These are phyloP conservation scores for Annulohypoxylon moriforme DNA, from an alignment of 495 filamentous ascomycete genomes.

Conservation along the genomic window DNA sequence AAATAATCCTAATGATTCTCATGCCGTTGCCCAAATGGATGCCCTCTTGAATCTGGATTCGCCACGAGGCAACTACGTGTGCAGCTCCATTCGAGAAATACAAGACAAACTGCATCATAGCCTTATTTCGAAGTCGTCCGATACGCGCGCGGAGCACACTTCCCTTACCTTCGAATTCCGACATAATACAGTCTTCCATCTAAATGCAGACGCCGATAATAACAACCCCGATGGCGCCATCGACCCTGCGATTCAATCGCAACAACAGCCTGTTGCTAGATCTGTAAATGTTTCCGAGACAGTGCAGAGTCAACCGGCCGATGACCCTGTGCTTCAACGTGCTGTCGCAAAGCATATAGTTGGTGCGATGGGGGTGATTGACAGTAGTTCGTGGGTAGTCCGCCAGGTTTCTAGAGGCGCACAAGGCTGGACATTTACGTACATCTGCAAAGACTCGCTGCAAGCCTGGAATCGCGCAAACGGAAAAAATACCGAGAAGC, in stretches of 20 bases:
- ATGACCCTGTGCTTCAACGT: slow-evolving; percentile 57
- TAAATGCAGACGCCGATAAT: slow-evolving; percentile 51
- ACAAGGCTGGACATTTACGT: slow-evolving; percentile 61
- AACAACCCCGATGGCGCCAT: slow-evolving; percentile 42
- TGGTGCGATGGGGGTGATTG: slow-evolving; percentile 49
- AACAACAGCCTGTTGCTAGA: slow-evolving; percentile 34
- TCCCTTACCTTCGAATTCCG: slow-evolving; percentile 54
- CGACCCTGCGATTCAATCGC: slow-evolving; percentile 42
- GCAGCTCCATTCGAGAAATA: slow-evolving; percentile 55
- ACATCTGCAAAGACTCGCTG: slow-evolving; percentile 61
- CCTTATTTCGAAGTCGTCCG: slow-evolving; percentile 50
- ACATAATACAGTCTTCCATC: slow-evolving; percentile 49
- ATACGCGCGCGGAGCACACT: slow-evolving; percentile 56
- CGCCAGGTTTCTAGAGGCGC: slow-evolving; percentile 52
- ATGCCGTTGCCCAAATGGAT: slow-evolving; percentile 48
- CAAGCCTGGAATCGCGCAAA: slow-evolving; percentile 58
- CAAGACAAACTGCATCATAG: slow-evolving; percentile 51
- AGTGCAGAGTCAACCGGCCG: slow-evolving; percentile 55
- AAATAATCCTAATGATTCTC: not conserved
- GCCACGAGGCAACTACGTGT: slow-evolving; percentile 47
- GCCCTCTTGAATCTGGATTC: slow-evolving; percentile 46
- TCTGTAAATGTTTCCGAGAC: slow-evolving; percentile 51
- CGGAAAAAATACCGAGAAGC: slow-evolving; percentile 50
- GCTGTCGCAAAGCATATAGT: slow-evolving; percentile 56
- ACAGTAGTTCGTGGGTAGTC: slow-evolving; percentile 57